Base-by-base conservation (phyloP, 192 early-diverging fungal genomes). In the Linnemannia schmuckeri region DNA sequence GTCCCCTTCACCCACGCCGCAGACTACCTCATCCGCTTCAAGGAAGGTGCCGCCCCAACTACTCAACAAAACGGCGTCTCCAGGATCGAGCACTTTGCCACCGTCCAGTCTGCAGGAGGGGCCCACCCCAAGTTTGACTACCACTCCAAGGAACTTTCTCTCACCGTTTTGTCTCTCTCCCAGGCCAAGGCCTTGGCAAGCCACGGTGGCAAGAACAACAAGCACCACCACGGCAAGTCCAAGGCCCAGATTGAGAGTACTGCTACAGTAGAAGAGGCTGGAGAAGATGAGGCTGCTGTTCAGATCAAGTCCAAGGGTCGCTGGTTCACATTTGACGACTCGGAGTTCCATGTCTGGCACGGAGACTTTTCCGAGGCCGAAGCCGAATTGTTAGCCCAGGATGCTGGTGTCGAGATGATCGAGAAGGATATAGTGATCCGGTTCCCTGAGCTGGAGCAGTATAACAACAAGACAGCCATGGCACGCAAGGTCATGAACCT, bases 391-490 rank as follows among this genome's bases (percentile, higher is more conserved):
- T 46, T 88, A 70, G 74, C 42, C 42, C 71, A 73, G 7, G 82
- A 88, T 70, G 87, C 74, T 46, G 78, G 89, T 33, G 90, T 91
- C 0, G 88, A 76, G 9, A 46, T 86, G 52, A 70, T 91, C 30
- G 89, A 90, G 75, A 83, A 82, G 77, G 90, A 91, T 80, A 54
- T 79, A 4, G 78, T 85, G 66, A 89, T 90, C 41, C 80, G 73
- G 41, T 76, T 89, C 63, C 71, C 79, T 13, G 83, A 82, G 54
- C 78, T 85, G 18, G 69, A 85, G 41, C 30, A 69, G 12, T 85
- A 85, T 20, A 73, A 35, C 22, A 55, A 83, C 72, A 46, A 78
- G 72, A 35, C 63, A 13, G 46, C 72, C 38, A 74, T 37, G 78
- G 57, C 63, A 2, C 6, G 24, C 12, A 70, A 79, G 37, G 40